These are phyloP conservation scores for Zangia roseola DNA, from an alignment of 768 basidiomycete genomes.

Conservation along the genomic window DNA sequence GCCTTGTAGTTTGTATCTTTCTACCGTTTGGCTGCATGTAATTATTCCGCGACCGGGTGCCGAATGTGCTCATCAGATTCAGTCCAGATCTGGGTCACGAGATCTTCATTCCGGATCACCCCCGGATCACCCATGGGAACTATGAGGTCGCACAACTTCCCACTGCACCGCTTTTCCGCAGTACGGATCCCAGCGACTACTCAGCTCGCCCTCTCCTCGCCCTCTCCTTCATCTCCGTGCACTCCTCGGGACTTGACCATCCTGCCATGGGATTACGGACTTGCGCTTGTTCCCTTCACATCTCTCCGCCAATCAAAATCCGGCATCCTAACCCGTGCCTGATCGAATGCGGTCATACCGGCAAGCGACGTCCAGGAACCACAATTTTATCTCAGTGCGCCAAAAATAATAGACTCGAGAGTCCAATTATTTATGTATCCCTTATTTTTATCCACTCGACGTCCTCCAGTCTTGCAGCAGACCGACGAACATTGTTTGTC, in stretches of 20 bases:
- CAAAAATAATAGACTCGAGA: constrained; percentile 34
- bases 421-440: constrained; percentile 20
- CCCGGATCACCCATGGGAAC: constrained; percentile 29
- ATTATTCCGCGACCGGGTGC: constrained; percentile 41
- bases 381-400: constrained; percentile 25
- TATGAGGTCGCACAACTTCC: neutral
- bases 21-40: constrained; percentile 30
- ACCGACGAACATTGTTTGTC: neutral
- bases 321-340: constrained; percentile 24
- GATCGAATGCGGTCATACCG: constrained; percentile 21
- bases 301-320: neutral
- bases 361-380: constrained; percentile 28
- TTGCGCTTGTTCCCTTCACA: constrained; percentile 13
- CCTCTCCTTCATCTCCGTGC: constrained; percentile 17
- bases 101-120: constrained; percentile 25
- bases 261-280: constrained; percentile 17
- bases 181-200: constrained; percentile 15
- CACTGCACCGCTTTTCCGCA: constrained; percentile 25
- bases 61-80: constrained; percentile 36
- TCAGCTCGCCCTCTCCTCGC: neutral
- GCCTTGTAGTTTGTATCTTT: constrained; percentile 37
- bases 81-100: constrained; percentile 27
- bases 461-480: neutral
- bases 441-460: constrained; percentile 23
- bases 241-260: constrained; percentile 25